Percentiles rank a stretch among this genome's conserved stretches.
These are phyloP conservation scores for Boeremia lycopersici DNA, from an alignment of 2,329 filamentous ascomycete species.

Conservation along the genomic window DNA sequence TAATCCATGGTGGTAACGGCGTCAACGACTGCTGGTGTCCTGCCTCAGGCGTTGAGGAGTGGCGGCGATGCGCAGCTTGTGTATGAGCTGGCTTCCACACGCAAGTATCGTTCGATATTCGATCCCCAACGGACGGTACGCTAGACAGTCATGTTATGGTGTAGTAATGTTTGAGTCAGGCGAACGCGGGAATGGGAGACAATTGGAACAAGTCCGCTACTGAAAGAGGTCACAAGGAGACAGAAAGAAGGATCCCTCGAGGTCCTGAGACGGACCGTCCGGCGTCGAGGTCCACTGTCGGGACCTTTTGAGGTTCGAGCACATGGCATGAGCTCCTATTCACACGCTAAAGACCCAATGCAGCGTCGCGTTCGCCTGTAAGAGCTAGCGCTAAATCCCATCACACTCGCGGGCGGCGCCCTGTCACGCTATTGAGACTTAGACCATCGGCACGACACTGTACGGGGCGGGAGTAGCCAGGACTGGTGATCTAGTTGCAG, in stretches of 20 bases:
- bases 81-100: constrained; percentile 9
- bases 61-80: constrained; percentile 1
- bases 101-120: constrained; percentile 15
- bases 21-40: constrained; percentile 1
- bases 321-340: constrained; percentile 24
- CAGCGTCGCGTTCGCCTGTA: constrained; percentile 8
- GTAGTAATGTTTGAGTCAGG: constrained; percentile 12
- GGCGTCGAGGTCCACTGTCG: constrained; percentile 12
- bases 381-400: constrained; percentile 17
- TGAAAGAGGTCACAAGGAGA: constrained; percentile 9
- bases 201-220: constrained; percentile 7
- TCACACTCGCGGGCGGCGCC: constrained; percentile 6
- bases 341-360: constrained; percentile 26
- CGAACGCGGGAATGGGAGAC: constrained; percentile 10
- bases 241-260: constrained; percentile 3
- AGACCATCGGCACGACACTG: constrained; percentile 8
- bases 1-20: constrained; percentile 30
- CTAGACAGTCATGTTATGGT: constrained; percentile 15
- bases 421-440: constrained; percentile 17
- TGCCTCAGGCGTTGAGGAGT: constrained; percentile 5
- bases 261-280: constrained; percentile 7
- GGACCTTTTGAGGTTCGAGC: constrained; percentile 19
- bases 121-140: constrained; percentile 5
- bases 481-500: constrained; percentile 1
- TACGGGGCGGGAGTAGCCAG: constrained; percentile 16